Conservation (phyloP, 352 stramenopile species). For the Pythium pectinolyticum region DNA sequence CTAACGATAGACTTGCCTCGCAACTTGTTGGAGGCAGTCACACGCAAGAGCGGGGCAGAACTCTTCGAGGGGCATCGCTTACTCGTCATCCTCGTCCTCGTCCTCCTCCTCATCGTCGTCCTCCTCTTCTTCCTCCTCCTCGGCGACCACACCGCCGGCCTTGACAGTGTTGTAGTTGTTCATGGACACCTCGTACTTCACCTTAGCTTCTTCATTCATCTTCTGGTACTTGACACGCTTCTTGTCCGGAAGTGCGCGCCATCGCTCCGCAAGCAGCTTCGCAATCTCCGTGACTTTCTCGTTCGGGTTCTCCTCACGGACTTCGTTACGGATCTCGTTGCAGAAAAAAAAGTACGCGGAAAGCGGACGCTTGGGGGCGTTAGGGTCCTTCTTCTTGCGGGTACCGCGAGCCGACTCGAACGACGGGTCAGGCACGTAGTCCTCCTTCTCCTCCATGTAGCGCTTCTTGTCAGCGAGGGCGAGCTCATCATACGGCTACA, state of each 20-base stretch:
- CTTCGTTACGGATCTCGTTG: conserved; percentile 89
- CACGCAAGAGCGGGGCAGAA: no score
- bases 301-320: conserved; percentile 92
- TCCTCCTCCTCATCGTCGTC: conserved; percentile 65
- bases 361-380: conserved; percentile 93
- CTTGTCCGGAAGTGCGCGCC: conserved; percentile 89
- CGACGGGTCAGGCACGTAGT: conserved; percentile 85
- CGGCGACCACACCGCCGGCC: conserved; percentile 30
- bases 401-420: conserved; percentile 63
- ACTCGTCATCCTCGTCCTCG: conserved; percentile 68
- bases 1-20: conserved; percentile 26
- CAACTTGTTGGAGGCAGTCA: no score
- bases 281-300: conserved; percentile 94
- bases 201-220: conserved; percentile 84
- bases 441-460: conserved; percentile 87
- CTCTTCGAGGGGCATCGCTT: conserved; percentile 25
- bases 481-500: conserved; percentile 81
- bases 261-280: conserved; percentile 75
- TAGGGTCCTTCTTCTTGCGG: conserved; percentile 92
- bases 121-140: conserved; percentile 66
- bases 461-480: conserved; percentile 84
- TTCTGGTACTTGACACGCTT: conserved; percentile 91
- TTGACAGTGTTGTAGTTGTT: conserved; percentile 86
- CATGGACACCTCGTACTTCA: conserved; percentile 89
- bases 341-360: conserved; percentile 96